These are phyloP conservation scores for Mycena rosella DNA, from an alignment of 768 basidiomycete genomes.

Conservation along the genomic window DNA sequence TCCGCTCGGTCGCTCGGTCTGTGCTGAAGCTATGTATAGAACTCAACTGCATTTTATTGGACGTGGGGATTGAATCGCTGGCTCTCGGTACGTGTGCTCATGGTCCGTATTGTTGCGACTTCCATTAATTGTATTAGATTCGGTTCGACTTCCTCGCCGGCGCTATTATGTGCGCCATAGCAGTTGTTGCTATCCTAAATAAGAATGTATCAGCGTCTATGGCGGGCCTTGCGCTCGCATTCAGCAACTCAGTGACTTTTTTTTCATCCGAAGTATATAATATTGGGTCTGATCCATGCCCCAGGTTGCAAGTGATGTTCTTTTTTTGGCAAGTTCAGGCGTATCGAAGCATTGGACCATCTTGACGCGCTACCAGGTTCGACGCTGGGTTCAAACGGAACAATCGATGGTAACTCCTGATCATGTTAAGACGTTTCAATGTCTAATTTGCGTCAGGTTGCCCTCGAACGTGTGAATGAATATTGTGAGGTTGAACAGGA, in stretches of 20 bases:
- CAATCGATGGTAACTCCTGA: constrained; percentile 81
- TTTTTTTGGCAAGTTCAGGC: constrained; percentile 64
- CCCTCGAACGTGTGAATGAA: constrained; percentile 90
- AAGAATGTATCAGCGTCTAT: constrained; percentile 82
- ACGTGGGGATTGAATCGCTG: constrained; percentile 95
- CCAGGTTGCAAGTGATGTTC: constrained; percentile 65
- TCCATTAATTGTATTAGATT: constrained; percentile 51
- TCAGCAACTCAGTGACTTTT: constrained; percentile 72
- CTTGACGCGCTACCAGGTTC: constrained; percentile 54
- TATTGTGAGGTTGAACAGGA: constrained; percentile 85
- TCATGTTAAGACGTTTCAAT: background rate
- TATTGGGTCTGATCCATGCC: background rate
- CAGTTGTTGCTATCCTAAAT: constrained; percentile 72
- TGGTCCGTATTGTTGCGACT: background rate
- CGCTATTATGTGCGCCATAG: constrained; percentile 76
- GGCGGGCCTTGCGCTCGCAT: constrained; percentile 91
- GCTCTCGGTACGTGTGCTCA: constrained; percentile 76
- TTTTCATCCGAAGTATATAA: background rate
- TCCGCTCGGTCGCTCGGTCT: constrained; percentile 41
- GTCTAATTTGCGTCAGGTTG: constrained; percentile 65
- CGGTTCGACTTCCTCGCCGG: constrained; percentile 87
- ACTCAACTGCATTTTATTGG: constrained; percentile 78
- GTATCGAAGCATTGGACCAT: background rate
- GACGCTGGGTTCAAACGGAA: constrained; percentile 87
- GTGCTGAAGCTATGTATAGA: constrained; percentile 16